Evolutionary conservation across 202 grass and related monocot genomes (phyloP).

Genomic region (Miscanthus sacchariflorus): DNA sequence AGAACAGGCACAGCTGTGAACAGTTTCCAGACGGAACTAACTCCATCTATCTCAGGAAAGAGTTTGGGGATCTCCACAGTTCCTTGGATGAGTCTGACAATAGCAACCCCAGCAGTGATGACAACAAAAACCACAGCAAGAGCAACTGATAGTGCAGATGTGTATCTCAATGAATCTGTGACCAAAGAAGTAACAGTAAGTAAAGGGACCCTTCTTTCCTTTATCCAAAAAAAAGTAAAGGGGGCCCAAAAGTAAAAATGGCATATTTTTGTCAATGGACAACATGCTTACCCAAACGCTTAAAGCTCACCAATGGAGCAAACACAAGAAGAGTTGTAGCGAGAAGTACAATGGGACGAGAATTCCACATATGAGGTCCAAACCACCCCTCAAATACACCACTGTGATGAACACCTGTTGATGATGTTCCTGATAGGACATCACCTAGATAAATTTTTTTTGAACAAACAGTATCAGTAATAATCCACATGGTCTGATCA

Average conservation of each 20-base stretch:
- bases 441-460: slow-evolving; percentile 55
- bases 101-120: slow-evolving; percentile 89
- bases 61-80: slow-evolving; percentile 78
- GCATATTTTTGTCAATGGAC: slow-evolving; percentile 21
- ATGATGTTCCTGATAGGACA: slow-evolving; percentile 94
- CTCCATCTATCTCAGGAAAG: slow-evolving; percentile 78
- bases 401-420: slow-evolving; percentile 72
- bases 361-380: slow-evolving; percentile 80
- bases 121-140: slow-evolving; percentile 94
- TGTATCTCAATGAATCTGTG: slow-evolving; percentile 92
- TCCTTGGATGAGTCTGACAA: slow-evolving; percentile 76
- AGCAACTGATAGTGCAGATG: slow-evolving; percentile 90
- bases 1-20: slow-evolving; percentile 90
- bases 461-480: background rate
- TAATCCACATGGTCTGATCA: background rate
- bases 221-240: no score
- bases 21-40: slow-evolving; percentile 70
- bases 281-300: slow-evolving; percentile 61
- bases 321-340: slow-evolving; percentile 72
- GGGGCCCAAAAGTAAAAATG: background rate
- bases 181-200: slow-evolving; percentile 29
- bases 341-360: slow-evolving; percentile 74
- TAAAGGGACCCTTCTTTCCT: background rate
- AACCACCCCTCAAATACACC: slow-evolving; percentile 96
- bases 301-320: slow-evolving; percentile 75